phyloP scores from a whole-genome alignment of 2,329 filamentous ascomycete genomes.

The Alternaria rosae region DNA sequence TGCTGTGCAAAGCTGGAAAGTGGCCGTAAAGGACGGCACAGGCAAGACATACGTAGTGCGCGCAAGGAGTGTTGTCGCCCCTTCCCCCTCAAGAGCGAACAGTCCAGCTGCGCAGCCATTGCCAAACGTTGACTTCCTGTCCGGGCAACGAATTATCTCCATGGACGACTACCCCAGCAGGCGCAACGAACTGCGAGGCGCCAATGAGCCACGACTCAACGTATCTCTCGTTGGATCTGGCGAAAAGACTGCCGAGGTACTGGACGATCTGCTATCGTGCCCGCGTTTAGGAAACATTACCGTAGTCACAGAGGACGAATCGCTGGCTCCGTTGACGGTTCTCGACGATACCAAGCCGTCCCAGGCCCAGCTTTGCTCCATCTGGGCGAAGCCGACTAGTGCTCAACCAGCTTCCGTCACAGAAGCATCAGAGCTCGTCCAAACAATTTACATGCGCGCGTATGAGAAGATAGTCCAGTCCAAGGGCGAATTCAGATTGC shows the following conservation, averaged over 20 bases:
- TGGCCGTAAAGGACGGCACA: slow-evolving; percentile 34
- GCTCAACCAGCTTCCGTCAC: slow-evolving; percentile 27
- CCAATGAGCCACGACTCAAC: slow-evolving; percentile 39
- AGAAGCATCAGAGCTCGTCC: slow-evolving; percentile 40
- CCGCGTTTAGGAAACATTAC: slow-evolving; percentile 46
- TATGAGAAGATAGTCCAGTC: slow-evolving; percentile 48
- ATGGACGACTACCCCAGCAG: slow-evolving; percentile 41
- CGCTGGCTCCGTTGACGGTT: slow-evolving; percentile 38
- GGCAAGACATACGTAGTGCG: slow-evolving; percentile 35
- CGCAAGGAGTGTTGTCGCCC: slow-evolving; percentile 38
- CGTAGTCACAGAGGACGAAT: slow-evolving; percentile 43
- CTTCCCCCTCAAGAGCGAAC: slow-evolving; percentile 29
- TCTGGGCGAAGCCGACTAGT: slow-evolving; percentile 43
- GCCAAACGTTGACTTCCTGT: slow-evolving; percentile 37
- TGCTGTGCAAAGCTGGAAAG: slow-evolving; percentile 35
- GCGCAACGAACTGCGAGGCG: slow-evolving; percentile 39
- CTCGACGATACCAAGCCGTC: slow-evolving; percentile 36
- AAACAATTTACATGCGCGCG: slow-evolving; percentile 44
- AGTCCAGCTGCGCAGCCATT: slow-evolving; percentile 27
- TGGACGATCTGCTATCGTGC: slow-evolving; percentile 46
- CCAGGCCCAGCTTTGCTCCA: slow-evolving; percentile 43
- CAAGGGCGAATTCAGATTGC: slow-evolving; percentile 41
- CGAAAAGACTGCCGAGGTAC: slow-evolving; percentile 36
- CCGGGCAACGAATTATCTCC: slow-evolving; percentile 45
- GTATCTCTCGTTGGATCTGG: slow-evolving; percentile 43